phyloP scores from a whole-genome alignment of 441 rosid genomes.

The Erodium chrysanthum region DNA sequence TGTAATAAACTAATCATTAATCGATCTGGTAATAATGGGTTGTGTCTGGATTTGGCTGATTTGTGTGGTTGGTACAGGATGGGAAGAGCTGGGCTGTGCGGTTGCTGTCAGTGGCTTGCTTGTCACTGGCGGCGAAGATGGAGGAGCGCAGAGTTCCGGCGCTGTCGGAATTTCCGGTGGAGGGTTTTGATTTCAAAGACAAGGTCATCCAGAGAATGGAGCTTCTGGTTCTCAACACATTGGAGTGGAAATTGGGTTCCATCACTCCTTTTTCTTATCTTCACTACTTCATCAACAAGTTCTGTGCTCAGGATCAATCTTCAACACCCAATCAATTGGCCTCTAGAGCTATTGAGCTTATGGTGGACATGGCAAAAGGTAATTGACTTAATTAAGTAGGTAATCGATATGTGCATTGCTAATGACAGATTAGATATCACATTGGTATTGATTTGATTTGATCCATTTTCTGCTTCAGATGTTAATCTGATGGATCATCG shows the following conservation, averaged over 20 bases:
- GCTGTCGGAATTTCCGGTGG: constrained; percentile 42
- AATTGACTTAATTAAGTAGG: not conserved
- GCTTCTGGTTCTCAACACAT: constrained; percentile 47
- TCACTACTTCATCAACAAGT: constrained; percentile 42
- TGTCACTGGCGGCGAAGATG: constrained; percentile 78
- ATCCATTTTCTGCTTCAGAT: constrained; percentile 31
- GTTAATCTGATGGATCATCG: constrained; percentile 47
- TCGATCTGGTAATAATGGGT: not conserved
- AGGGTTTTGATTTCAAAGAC: constrained; percentile 41
- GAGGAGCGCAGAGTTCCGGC: constrained; percentile 61
- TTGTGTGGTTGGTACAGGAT: constrained; percentile 28
- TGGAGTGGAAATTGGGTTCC: constrained; percentile 66
- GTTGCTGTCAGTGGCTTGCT: constrained; percentile 62
- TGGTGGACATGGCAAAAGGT: constrained; percentile 48
- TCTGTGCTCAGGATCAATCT: constrained; percentile 26
- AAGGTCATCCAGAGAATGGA: constrained; percentile 59
- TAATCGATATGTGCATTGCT: not conserved
- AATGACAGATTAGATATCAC: not conserved
- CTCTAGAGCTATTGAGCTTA: constrained; percentile 38
- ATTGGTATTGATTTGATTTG: not conserved
- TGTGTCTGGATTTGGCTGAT: not conserved
- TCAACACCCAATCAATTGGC: constrained; percentile 28
- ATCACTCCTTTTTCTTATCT: constrained; percentile 71
- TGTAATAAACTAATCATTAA: constrained; percentile 20
- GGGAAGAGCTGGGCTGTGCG: constrained; percentile 66